phyloP scores from a whole-genome alignment of 2,329 filamentous ascomycete species.

The Fonsecaea nubica region DNA sequence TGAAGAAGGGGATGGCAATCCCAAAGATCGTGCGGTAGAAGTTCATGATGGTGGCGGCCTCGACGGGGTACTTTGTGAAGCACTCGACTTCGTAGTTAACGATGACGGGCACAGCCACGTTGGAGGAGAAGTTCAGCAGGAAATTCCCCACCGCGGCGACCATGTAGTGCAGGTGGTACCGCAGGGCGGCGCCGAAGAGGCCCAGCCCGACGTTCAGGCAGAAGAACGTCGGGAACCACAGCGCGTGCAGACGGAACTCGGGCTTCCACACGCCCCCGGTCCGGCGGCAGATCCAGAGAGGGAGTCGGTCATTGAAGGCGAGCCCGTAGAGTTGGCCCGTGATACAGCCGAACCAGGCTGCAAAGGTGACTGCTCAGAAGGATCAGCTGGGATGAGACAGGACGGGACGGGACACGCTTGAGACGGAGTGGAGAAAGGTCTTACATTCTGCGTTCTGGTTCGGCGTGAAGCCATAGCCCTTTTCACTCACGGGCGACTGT shows the following conservation, averaged over 20 bases:
- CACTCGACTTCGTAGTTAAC: conserved; percentile 45
- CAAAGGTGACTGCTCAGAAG: conserved; percentile 44
- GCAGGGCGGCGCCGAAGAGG: conserved; percentile 49
- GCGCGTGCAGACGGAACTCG: conserved; percentile 45
- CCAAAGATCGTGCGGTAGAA: conserved; percentile 48
- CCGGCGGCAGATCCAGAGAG: conserved; percentile 45
- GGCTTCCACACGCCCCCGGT: conserved; percentile 46
- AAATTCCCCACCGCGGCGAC: conserved; percentile 51
- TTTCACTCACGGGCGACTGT: conserved; percentile 46
- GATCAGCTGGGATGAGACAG: conserved; percentile 5
- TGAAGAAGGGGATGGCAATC: conserved; percentile 50
- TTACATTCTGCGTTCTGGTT: conserved; percentile 48
- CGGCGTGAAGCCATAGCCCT: conserved; percentile 54
- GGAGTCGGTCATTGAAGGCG: conserved; percentile 46
- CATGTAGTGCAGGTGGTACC: conserved; percentile 51
- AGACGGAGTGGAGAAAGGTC: neutral
- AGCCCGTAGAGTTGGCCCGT: conserved; percentile 48
- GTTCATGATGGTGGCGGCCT: conserved; percentile 47
- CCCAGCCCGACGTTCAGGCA: conserved; percentile 45
- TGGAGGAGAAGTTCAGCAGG: conserved; percentile 48
- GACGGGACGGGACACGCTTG: neutral
- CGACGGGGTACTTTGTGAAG: conserved; percentile 48
- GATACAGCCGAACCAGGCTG: conserved; percentile 52
- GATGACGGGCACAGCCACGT: conserved; percentile 44
- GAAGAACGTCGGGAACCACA: conserved; percentile 43